Base-by-base conservation (phyloP, 805 yeast genomes). In the Hanseniaspora opuntiae region DNA sequence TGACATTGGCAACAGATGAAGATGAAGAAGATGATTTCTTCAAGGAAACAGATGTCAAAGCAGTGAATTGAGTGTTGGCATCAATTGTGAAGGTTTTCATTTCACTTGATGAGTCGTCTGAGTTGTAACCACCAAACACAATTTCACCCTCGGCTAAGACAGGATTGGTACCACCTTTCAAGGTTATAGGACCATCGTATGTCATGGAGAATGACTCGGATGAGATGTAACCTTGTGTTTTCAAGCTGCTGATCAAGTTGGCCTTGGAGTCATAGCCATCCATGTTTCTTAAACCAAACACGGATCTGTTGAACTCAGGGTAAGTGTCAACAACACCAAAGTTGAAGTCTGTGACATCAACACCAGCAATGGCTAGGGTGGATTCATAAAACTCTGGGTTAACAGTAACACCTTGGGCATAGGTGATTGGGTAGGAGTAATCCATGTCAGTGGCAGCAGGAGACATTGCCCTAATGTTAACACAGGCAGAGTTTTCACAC, bases 51-150 rank as follows among this genome's bases (percentile, higher is more conserved):
- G 46, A 22, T 2, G 9, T 32, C 24, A 53, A 47, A 2, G 38
- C 35, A 33, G 16, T 11, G 12, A 47, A 24, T 37, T 47, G 30
- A 16, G 40, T 14, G 35, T 47, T 47, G 3, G 3, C 32, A 37
- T 53, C 55, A 10, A 53, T 53, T 9, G 38, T 2, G 28, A 41
- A 53, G 12, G 42, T 41, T 24, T 35, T 19, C 52, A 53, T 47
- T 10, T 28, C 24, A 20, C 38, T 32, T 16, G 25, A n/a, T 6
- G 35, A 30, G 14, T 24, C 14, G 17, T 37, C 38, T 3, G 45
- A n/a, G 19, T 53, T 46, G 35, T 53, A 53, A n/a, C 55, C 55
- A 41, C 55, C 55, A 47, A 53, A 53, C 10, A 45, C 28, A n/a
- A 53, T 48, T 36, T 48, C 42, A 36, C 55, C 55, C 9, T 47